phyloP scores from a whole-genome alignment of 306 rosid genomes.

The Delonix regia region DNA sequence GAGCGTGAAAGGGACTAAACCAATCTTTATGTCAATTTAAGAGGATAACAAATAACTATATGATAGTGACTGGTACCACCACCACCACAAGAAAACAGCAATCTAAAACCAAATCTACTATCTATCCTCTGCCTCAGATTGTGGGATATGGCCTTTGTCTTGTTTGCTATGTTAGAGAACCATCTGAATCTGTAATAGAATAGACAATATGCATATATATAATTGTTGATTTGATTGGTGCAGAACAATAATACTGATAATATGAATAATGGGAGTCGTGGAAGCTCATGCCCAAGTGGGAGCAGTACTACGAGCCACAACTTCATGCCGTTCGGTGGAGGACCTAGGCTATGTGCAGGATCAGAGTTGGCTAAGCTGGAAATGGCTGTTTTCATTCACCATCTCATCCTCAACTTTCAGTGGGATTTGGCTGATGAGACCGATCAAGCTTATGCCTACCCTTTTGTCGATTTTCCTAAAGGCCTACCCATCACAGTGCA shows the following conservation, averaged over 20 bases:
- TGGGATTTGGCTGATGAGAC: background rate
- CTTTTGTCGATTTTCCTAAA: slow-evolving; percentile 7
- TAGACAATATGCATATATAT: background rate
- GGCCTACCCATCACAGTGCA: slow-evolving; percentile 6
- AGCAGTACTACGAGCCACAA: background rate
- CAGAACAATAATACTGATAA: background rate
- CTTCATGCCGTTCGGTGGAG: slow-evolving; percentile 27
- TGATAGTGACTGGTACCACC: background rate
- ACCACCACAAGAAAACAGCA: background rate
- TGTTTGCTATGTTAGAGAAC: background rate
- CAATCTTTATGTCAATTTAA: background rate
- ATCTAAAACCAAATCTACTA: slow-evolving; percentile 3
- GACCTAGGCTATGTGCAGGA: slow-evolving; percentile 9
- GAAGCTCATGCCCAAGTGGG: background rate
- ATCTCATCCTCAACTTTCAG: slow-evolving; percentile 10
- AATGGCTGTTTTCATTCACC: slow-evolving; percentile 17
- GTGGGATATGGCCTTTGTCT: slow-evolving; percentile 26
- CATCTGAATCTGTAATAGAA: background rate
- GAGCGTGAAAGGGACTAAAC: background rate
- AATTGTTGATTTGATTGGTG: background rate
- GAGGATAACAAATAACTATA: background rate
- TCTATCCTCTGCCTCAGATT: background rate
- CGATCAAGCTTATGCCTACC: slow-evolving; percentile 1
- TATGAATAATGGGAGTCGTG: slow-evolving; percentile 10
- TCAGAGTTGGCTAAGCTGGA: slow-evolving; percentile 9